phyloP scores from a whole-genome alignment of 192 early-diverging fungal genomes.

The Linnemannia elongata region DNA sequence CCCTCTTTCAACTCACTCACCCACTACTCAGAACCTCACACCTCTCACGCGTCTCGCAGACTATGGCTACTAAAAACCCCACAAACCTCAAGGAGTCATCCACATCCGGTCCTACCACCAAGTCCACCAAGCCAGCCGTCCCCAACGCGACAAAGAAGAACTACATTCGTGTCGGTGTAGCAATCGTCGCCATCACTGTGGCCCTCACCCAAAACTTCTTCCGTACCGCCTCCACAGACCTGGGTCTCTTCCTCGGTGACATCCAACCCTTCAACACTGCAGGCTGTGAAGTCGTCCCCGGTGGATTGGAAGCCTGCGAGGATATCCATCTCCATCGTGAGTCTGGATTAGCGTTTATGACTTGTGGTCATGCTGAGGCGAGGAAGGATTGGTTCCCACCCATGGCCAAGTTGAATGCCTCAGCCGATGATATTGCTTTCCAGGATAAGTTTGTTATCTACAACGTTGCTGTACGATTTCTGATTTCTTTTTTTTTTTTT shows the following conservation, averaged over 20 bases:
- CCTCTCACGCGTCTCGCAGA: background rate
- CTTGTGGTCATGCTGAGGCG: constrained; percentile 64
- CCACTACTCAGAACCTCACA: background rate
- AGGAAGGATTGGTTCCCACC: constrained; percentile 66
- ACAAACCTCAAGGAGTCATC: background rate
- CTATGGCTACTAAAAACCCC: background rate
- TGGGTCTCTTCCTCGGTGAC: constrained; percentile 21
- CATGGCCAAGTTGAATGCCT: constrained; percentile 26
- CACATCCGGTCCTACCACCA: background rate
- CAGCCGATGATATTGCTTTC: constrained; percentile 25
- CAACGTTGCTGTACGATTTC: constrained; percentile 62
- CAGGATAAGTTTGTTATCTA: constrained; percentile 64
- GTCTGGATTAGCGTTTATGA: constrained; percentile 66
- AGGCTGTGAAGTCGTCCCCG: constrained; percentile 23
- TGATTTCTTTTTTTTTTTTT: constrained; percentile 30
- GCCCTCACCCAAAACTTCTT: constrained; percentile 39
- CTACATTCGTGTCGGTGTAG: constrained; percentile 3
- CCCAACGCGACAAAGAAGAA: background rate
- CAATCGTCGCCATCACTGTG: constrained; percentile 12
- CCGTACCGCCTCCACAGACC: constrained; percentile 13
- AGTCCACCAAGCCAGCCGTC: background rate
- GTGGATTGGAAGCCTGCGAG: constrained; percentile 67
- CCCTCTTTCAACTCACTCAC: background rate
- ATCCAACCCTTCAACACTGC: constrained; percentile 34
- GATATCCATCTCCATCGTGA: constrained; percentile 67